phyloP scores from a whole-genome alignment of 768 basidiomycete species.

The Suillus cothurnatus region DNA sequence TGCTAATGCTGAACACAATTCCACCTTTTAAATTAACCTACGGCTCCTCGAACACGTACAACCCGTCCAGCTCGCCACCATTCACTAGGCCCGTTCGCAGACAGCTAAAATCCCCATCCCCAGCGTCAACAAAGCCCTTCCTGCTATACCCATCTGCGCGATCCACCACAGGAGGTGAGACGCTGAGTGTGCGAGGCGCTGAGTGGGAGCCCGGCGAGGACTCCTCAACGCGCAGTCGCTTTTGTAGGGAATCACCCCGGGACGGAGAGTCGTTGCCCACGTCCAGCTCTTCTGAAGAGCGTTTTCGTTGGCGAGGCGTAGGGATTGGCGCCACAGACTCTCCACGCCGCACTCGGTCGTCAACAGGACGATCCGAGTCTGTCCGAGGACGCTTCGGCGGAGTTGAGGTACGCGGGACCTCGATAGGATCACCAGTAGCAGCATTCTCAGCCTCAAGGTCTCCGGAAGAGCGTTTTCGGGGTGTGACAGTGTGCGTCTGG shows the following conservation, averaged over 20 bases:
- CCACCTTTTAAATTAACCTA: conserved; percentile 6
- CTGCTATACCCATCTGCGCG: conserved; percentile 9
- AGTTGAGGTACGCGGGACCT: conserved; percentile 27
- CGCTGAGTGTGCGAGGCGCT: conserved; percentile 15
- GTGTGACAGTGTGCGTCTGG: conserved; percentile 18
- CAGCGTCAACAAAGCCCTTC: conserved; percentile 17
- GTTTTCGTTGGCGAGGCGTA: conserved; percentile 41
- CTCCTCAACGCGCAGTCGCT: conserved; percentile 31
- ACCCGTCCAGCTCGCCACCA: conserved; percentile 33
- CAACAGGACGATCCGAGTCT: conserved; percentile 13
- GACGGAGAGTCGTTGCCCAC: conserved; percentile 17
- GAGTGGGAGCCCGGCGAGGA: conserved; percentile 4
- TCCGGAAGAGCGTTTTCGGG: conserved; percentile 40
- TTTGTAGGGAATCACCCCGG: conserved; percentile 20
- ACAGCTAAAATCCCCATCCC: conserved; percentile 11
- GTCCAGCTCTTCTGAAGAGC: conserved; percentile 54
- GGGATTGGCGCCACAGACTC: not conserved
- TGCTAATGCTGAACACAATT: conserved; percentile 6
- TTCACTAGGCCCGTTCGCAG: conserved; percentile 32
- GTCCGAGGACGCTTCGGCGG: conserved; percentile 45
- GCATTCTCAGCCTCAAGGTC: conserved; percentile 36
- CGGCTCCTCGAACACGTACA: conserved; percentile 32
- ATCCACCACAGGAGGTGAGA: conserved; percentile 18
- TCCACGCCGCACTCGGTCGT: conserved; percentile 5
- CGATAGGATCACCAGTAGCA: not conserved